phyloP scores from a whole-genome alignment of 139 green algal species.

The Astrephomene gubernaculifera region DNA sequence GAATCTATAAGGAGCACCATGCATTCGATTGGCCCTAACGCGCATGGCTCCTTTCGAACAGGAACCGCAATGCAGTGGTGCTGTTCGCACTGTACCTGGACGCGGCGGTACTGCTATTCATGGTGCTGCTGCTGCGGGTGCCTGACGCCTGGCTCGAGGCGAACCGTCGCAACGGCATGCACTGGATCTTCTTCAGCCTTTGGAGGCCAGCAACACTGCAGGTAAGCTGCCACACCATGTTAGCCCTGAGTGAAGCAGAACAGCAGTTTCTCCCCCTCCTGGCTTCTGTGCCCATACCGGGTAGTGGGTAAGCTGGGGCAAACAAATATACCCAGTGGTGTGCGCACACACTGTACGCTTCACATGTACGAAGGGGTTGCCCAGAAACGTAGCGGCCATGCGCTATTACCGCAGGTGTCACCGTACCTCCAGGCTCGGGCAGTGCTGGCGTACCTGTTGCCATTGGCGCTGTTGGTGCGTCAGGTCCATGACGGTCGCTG shows the following conservation, averaged over 20 bases:
- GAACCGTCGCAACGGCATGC: neutral
- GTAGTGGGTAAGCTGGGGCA: too few relatives aligned
- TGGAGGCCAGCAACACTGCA: neutral
- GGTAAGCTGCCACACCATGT: neutral
- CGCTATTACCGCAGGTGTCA: neutral
- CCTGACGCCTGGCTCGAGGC: neutral
- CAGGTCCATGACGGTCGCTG: neutral
- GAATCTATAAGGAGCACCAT: neutral
- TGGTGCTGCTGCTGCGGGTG: neutral
- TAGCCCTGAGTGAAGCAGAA: neutral
- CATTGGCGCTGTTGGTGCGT: neutral
- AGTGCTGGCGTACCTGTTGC: neutral
- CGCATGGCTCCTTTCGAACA: neutral
- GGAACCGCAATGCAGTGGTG: neutral
- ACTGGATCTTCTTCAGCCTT: neutral
- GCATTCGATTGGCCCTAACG: neutral
- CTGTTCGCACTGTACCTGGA: neutral
- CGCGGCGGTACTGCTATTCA: neutral
- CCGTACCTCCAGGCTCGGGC: neutral
- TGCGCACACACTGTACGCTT: neutral
- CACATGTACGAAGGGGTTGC: too few relatives aligned
- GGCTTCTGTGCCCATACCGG: neutral
- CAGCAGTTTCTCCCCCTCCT: neutral
- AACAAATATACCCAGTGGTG: neutral
- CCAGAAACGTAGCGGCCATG: too few relatives aligned